A percentile compares a stretch with the other conserved stretches of the same genome.
Evolutionary conservation across 768 basidiomycete genomes (phyloP).

Genomic region (Suillus lakei): DNA sequence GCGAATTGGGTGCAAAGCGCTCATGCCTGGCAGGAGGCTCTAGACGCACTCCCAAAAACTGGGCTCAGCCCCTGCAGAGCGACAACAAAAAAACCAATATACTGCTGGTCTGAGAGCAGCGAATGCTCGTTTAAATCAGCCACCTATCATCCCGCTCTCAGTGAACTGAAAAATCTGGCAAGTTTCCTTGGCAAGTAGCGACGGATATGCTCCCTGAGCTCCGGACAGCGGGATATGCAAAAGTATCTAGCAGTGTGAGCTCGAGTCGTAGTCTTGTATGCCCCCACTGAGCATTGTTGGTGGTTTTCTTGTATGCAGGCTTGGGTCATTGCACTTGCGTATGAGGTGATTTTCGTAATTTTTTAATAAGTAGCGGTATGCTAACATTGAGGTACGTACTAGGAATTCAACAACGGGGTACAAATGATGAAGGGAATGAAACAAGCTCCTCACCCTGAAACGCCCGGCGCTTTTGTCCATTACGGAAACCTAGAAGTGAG

Average conservation of each 20-base stretch:
- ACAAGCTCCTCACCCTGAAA: background rate
- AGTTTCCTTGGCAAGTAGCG: constrained; percentile 14
- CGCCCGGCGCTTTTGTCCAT: background rate
- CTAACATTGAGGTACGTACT: background rate
- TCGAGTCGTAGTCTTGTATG: background rate
- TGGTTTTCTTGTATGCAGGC: constrained; percentile 22
- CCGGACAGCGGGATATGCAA: background rate
- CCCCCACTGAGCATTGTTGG: background rate
- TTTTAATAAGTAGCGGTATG: background rate
- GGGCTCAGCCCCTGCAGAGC: constrained; percentile 35
- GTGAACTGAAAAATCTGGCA: background rate
- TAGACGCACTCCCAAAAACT: constrained; percentile 33
- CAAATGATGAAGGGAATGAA: constrained; percentile 11
- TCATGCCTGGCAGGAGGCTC: constrained; percentile 31
- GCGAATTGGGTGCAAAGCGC: constrained; percentile 14
- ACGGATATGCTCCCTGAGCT: constrained; percentile 14
- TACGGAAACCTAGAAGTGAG: background rate
- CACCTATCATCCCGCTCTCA: background rate
- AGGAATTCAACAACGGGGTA: constrained; percentile 17
- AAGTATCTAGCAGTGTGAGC: constrained; percentile 13
- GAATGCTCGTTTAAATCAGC: constrained; percentile 22
- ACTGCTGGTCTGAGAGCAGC: constrained; percentile 26
- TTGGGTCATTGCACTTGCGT: constrained; percentile 21
- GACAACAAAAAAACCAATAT: constrained; percentile 42
- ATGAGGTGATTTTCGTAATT: constrained; percentile 11